Evolutionary conservation across 257 asterid species (phyloP), one percentile per base, ranked within the genome.

Genomic region (Ehretia macrophylla): DNA sequence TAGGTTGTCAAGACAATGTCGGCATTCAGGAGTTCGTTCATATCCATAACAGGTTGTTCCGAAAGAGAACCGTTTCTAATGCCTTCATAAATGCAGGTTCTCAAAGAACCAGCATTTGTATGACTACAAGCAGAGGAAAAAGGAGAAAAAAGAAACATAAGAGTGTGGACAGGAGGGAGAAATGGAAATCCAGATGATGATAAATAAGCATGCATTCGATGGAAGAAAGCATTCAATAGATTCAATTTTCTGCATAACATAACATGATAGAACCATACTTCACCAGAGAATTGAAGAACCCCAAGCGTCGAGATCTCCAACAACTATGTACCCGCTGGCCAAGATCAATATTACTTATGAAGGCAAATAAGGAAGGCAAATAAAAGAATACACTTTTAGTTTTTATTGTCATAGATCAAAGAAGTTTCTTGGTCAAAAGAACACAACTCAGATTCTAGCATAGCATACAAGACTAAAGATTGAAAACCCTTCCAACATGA

Each of bases 1-100:
- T 88, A 92, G 51, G 95, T 88, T 56, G 99, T 92, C 81, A 92
- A 74, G 72, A 92, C 96, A 49, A 92, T 68, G 67, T 88, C 93
- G 66, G 97, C 90, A 40, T 58, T 77, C 38, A 86, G 78, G 71
- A 92, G 94, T 63, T 92, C 91, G 42, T 70, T 75, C 46, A 86
- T 77, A 59, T 79, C 95, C 73, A 68, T 64, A 46, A 65, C 71
- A 60, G 86, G 83, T 65, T 72, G 77, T 59, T 80, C 72, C 10
- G 87, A 69, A 69, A 82, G 73, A 35, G 90, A 72, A 32, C 81
- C 74, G 19, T 69, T 70, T 65, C 67, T 78, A 60, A 83, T 89
- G 63, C 99, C 99, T 76, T 76, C 96, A 74, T 92, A 92, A 65
- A 88, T 66, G 77, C 87, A 80, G 49, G 82, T 70, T 68, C 72